These are phyloP conservation scores for Xylaria venustula DNA, from an alignment of 495 filamentous ascomycete genomes.

Conservation along the genomic window DNA sequence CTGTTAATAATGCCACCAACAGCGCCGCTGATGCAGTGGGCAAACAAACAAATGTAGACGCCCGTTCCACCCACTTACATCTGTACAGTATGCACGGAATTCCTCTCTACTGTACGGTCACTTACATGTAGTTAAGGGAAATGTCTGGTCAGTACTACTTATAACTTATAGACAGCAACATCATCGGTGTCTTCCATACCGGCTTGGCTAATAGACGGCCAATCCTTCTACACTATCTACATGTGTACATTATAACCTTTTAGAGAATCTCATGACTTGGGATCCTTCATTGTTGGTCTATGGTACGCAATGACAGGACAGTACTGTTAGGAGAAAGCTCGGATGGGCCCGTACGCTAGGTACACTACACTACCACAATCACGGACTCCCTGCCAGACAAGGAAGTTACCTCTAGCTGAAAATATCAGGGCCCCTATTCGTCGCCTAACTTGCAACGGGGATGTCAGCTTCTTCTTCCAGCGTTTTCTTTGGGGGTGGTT, in stretches of 20 bases:
- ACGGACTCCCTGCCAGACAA: neutral
- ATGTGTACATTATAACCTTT: neutral
- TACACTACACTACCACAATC: no score
- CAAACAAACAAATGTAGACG: neutral
- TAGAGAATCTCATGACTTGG: neutral
- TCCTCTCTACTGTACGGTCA: no score
- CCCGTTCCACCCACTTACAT: neutral
- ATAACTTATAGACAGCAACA: no score
- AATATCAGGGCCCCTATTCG: slow-evolving; percentile 15
- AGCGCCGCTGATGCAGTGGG: neutral
- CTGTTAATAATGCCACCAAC: neutral
- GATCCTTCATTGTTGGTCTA: neutral
- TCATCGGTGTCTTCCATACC: no score
- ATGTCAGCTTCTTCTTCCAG: slow-evolving; percentile 11
- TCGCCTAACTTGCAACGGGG: slow-evolving; percentile 9
- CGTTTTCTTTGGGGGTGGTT: neutral
- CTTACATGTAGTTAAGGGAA: no score
- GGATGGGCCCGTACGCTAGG: slow-evolving; percentile 6
- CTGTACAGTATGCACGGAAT: no score
- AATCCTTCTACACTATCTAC: neutral
- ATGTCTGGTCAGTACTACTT: no score
- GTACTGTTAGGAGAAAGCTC: neutral
- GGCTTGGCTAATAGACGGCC: no score
- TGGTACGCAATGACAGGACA: neutral
- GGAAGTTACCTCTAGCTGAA: slow-evolving; percentile 14